Base-by-base conservation (phyloP, 116 monocot species). In the Trichopus zeylanicus region DNA sequence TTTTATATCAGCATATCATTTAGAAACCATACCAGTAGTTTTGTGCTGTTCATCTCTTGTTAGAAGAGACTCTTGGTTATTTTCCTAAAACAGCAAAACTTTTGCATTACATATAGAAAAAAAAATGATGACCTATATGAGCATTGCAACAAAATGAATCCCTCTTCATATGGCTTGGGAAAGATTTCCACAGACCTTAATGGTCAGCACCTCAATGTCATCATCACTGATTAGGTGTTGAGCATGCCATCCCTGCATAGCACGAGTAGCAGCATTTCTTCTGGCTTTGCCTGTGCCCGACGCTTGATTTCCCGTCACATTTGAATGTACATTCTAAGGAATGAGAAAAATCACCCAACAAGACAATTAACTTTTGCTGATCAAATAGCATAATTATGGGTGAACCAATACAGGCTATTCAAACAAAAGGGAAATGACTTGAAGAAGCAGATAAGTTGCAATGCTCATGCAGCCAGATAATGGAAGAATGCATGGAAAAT, bases 161-260 rank as follows among this genome's bases (percentile, higher is more conserved):
- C n/a, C 42, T 31, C 30, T 5, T 53, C n/a, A 20, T n/a, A n/a
- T n/a, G n/a, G n/a, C n/a, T n/a, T n/a, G n/a, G n/a, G n/a, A n/a
- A n/a, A n/a, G n/a, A n/a, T n/a, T n/a, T n/a, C n/a, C n/a, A 35
- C 29, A 72, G 25, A 84, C 84, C 76, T 80, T 85, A 51, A 85
- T 85, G 26, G 80, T 70, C 18, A 77, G 80, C 27, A 77, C 81
- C 55, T 70, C 77, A 57, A 77, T 71, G 32, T 77, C 85, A 61
- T 65, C 76, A 71, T 81, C 74, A 42, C 67, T 64, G 62, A 81
- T 61, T 21, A 74, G 46, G 5, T 74, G 66, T 29, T 81, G 85
- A 31, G 85, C 74, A 30, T 85, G 85, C 85, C 81, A 85, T 46
- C 77, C 85, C 34, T 85, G 77, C 85, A 85, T 85, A 25, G 85